Percentiles rank a stretch among this genome's conserved stretches.
Evolutionary conservation across 768 basidiomycete species (phyloP).

Genomic region (Neoboletus subvelutipes): DNA sequence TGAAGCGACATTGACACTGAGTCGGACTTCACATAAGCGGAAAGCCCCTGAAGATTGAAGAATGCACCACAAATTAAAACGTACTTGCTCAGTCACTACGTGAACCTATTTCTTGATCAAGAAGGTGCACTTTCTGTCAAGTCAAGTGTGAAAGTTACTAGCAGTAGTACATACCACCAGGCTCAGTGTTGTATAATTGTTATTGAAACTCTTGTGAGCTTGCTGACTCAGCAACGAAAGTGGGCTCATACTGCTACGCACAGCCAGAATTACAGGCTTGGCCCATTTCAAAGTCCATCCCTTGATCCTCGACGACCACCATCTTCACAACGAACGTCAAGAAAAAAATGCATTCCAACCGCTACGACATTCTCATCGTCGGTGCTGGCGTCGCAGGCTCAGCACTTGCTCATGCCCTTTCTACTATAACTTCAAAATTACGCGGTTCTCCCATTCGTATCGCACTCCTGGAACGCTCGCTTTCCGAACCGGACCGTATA

Average conservation of each 20-base stretch:
- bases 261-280: neutral
- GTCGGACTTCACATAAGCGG: neutral
- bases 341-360: constrained; percentile 12
- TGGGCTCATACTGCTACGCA: neutral
- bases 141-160: too few relatives aligned
- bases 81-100: too few relatives aligned
- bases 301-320: neutral
- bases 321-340: neutral
- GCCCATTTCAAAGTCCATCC: neutral
- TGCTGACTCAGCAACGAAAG: constrained; percentile 19
- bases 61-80: neutral
- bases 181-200: neutral
- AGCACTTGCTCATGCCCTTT: constrained; percentile 83
- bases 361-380: constrained; percentile 83
- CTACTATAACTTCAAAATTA: constrained; percentile 44
- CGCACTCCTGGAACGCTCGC: constrained; percentile 85
- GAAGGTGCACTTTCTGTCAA: neutral
- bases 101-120: neutral
- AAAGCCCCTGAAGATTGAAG: constrained; percentile 6
- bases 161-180: too few relatives aligned
- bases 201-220: neutral
- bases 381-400: constrained; percentile 91
- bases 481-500: constrained; percentile 92
- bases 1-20: neutral
- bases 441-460: constrained; percentile 65